Conservation (phyloP, 495 filamentous ascomycete genomes). For the Daldinia loculata region DNA sequence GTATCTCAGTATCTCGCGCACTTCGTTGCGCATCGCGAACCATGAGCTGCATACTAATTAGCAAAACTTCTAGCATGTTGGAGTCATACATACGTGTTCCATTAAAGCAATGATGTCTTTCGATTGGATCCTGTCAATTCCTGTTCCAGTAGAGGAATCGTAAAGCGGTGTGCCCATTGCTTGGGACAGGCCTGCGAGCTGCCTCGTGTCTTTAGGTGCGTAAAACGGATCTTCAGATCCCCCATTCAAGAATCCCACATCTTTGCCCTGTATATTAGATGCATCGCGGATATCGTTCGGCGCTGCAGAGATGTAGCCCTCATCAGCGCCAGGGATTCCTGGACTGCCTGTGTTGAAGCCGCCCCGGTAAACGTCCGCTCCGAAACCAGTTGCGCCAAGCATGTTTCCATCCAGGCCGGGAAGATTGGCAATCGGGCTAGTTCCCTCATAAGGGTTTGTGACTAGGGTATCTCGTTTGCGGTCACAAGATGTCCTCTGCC, state of each 20-base stretch:
- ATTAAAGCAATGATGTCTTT: conserved; percentile 98
- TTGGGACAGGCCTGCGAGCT: conserved; percentile 90
- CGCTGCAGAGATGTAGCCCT: conserved; percentile 90
- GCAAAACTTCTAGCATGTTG: neutral
- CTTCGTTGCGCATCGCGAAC: conserved; percentile 97
- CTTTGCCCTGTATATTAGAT: conserved; percentile 60
- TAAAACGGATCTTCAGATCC: conserved; percentile 67
- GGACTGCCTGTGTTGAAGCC: conserved; percentile 58
- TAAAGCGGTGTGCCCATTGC: conserved; percentile 89
- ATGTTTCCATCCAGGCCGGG: conserved; percentile 59
- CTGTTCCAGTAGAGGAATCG: conserved; percentile 86
- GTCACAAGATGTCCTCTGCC: conserved; percentile 63
- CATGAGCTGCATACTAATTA: conserved; percentile 72
- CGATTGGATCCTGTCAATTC: conserved; percentile 92
- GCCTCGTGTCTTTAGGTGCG: conserved; percentile 67
- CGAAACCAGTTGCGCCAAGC: conserved; percentile 50
- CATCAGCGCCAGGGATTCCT: conserved; percentile 69
- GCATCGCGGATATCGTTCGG: conserved; percentile 73
- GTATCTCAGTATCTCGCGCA: conserved; percentile 94
- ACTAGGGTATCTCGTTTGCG: conserved; percentile 64
- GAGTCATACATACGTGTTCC: conserved; percentile 77
- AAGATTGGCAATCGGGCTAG: conserved; percentile 62
- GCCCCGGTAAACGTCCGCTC: conserved; percentile 48
- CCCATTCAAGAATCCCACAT: conserved; percentile 65
- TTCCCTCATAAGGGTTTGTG: conserved; percentile 66